phyloP scores from a whole-genome alignment of 73 alveolate species.

The Tetrahymena malaccensis region DNA sequence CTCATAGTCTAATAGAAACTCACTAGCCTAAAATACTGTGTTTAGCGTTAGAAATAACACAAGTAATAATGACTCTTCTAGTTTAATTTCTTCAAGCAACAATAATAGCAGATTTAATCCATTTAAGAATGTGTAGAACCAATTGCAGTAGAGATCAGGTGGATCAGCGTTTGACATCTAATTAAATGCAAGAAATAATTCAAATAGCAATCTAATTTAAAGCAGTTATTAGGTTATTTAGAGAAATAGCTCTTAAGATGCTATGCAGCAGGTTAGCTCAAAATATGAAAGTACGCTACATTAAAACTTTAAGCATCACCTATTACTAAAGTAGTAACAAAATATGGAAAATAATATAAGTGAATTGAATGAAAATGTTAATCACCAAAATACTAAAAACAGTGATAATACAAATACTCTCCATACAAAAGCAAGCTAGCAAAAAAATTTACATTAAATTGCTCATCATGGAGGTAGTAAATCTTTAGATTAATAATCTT shows the following conservation, averaged over 20 bases:
- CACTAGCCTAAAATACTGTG: background rate
- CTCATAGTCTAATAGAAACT: background rate
- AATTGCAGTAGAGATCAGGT: background rate
- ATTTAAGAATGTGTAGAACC: background rate
- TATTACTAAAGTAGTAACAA: background rate
- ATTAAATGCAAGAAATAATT: background rate
- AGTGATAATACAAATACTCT: background rate
- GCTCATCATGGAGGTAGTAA: background rate
- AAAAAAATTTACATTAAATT: background rate
- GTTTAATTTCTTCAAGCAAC: background rate
- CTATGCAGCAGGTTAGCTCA: background rate
- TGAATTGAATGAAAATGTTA: background rate
- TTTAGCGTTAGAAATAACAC: background rate
- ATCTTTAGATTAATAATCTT: background rate
- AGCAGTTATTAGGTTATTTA: background rate
- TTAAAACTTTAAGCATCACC: background rate
- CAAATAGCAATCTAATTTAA: background rate
- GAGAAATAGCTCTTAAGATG: background rate
- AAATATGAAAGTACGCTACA: background rate
- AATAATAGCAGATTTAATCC: background rate
- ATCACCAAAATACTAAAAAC: background rate
- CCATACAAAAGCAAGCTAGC: background rate
- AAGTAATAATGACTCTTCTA: background rate
- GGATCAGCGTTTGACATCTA: background rate
- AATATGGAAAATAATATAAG: background rate